A percentile compares a stretch with the other conserved stretches of the same genome.
phyloP scores from a whole-genome alignment of 208 protist genomes.

The Wallacemonas sp. region DNA sequence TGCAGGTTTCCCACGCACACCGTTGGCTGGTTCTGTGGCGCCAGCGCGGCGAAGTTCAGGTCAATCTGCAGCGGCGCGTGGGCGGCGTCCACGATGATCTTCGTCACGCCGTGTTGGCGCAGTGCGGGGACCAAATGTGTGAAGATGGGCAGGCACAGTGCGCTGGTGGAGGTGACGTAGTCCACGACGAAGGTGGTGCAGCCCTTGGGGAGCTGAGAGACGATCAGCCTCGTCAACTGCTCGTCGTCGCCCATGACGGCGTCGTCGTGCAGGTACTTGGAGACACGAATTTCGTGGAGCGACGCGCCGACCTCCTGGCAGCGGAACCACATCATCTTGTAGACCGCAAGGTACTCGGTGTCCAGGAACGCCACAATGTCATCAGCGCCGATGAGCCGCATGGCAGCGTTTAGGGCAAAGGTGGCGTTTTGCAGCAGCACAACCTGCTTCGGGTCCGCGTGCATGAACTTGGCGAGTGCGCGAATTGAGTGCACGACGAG shows the following conservation, averaged over 20 bases:
- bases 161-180: slow-evolving; percentile 88
- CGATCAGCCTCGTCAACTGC: slow-evolving; percentile 60
- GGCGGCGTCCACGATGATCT: slow-evolving; percentile 91
- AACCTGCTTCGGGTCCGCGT: slow-evolving; percentile 75
- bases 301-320: slow-evolving; percentile 71
- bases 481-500: slow-evolving; percentile 84
- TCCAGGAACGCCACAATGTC: slow-evolving; percentile 86
- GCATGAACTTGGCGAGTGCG: slow-evolving; percentile 64
- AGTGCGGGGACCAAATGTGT: slow-evolving; percentile 81
- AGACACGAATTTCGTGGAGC: slow-evolving; percentile 69
- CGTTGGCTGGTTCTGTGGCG: slow-evolving; percentile 52
- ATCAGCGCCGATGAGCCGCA: slow-evolving; percentile 62
- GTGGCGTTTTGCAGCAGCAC: slow-evolving; percentile 92
- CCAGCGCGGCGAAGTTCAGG: slow-evolving; percentile 71
- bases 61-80: slow-evolving; percentile 82
- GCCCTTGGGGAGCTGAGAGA: slow-evolving; percentile 54
- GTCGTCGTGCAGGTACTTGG: slow-evolving; percentile 58
- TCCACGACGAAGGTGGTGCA: slow-evolving; percentile 86
- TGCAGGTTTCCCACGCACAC: slow-evolving; percentile 89
- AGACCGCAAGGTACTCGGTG: slow-evolving; percentile 87
- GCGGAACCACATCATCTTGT: slow-evolving; percentile 90
- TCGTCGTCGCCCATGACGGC: slow-evolving; percentile 68
- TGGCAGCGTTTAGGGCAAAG: slow-evolving; percentile 85
- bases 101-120: slow-evolving; percentile 53
- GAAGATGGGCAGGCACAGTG: slow-evolving; percentile 78